phyloP scores from a whole-genome alignment of 192 early-diverging fungal genomes.

The Spizellomyces punctatus region DNA sequence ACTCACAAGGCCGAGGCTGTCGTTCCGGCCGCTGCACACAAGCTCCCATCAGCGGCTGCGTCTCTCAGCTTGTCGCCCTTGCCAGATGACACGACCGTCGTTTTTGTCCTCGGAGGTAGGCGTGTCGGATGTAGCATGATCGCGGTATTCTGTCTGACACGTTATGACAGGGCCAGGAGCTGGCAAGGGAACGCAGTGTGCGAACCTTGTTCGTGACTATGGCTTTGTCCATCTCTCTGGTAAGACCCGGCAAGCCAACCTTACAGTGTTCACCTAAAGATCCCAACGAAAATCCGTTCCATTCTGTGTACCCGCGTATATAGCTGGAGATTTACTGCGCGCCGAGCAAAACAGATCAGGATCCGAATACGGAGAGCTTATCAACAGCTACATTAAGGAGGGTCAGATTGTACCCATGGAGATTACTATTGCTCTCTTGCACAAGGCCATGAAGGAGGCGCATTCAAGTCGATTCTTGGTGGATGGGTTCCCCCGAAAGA shows the following conservation, averaged over 20 bases:
- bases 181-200: constrained; percentile 97
- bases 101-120: constrained; percentile 82
- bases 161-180: constrained; percentile 45
- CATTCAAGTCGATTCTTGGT: constrained; percentile 79
- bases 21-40: neutral
- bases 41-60: neutral
- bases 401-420: constrained; percentile 95
- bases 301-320: neutral
- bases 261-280: neutral
- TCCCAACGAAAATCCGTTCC: no score
- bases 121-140: neutral
- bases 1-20: constrained; percentile 1
- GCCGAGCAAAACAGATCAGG: constrained; percentile 82
- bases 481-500: constrained; percentile 94
- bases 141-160: neutral
- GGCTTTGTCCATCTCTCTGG: constrained; percentile 94
- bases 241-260: constrained; percentile 28
- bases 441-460: constrained; percentile 82
- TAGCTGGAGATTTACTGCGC: constrained; percentile 94
- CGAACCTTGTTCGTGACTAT: constrained; percentile 82
- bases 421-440: constrained; percentile 89
- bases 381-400: constrained; percentile 88
- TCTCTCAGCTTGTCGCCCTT: constrained; percentile 27
- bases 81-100: constrained; percentile 65
- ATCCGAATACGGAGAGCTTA: constrained; percentile 89